Percentiles rank a stretch among this genome's conserved stretches.
Evolutionary conservation across 192 early-diverging fungal genomes (phyloP).

Genomic region (Coemansia sp.): DNA sequence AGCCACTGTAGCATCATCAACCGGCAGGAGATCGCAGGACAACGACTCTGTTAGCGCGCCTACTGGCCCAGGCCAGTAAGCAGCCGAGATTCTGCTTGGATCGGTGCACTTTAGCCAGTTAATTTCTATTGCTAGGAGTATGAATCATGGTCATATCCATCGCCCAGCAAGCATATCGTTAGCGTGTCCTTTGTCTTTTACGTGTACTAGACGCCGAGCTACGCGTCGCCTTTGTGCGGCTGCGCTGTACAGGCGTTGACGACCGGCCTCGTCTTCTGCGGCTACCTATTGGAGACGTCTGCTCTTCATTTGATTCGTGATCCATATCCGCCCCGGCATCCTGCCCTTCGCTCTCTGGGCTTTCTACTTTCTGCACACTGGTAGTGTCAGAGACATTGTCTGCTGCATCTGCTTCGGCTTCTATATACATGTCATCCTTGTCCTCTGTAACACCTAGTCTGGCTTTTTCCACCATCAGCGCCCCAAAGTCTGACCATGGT

Average conservation of each 20-base stretch:
- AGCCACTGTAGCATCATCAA: constrained; percentile 38
- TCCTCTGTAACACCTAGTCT: constrained; percentile 33
- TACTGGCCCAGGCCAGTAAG: not conserved
- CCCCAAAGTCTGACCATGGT: constrained; percentile 50
- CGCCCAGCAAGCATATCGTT: not conserved
- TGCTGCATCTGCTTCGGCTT: constrained; percentile 15
- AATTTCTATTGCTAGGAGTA: not conserved
- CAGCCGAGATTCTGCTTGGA: not conserved
- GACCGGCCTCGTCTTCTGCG: constrained; percentile 32
- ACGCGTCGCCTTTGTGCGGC: constrained; percentile 31
- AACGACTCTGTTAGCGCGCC: constrained; percentile 17
- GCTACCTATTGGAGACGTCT: constrained; percentile 18
- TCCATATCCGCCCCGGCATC: constrained; percentile 20
- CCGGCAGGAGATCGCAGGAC: constrained; percentile 34
- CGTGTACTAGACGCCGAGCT: constrained; percentile 25
- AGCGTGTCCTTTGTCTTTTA: constrained; percentile 32
- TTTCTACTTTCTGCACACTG: constrained; percentile 8
- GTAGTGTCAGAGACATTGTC: not conserved
- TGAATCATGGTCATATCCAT: constrained; percentile 3
- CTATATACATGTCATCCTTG: constrained; percentile 4
- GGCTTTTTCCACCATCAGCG: constrained; percentile 47
- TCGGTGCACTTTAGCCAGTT: constrained; percentile 10
- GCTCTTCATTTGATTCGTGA: constrained; percentile 26
- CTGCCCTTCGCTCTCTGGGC: constrained; percentile 6
- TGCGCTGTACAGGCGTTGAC: constrained; percentile 43